Evolutionary conservation across 2,329 filamentous ascomycete genomes (phyloP).

Genomic region (Chaetomium olivaceum): DNA sequence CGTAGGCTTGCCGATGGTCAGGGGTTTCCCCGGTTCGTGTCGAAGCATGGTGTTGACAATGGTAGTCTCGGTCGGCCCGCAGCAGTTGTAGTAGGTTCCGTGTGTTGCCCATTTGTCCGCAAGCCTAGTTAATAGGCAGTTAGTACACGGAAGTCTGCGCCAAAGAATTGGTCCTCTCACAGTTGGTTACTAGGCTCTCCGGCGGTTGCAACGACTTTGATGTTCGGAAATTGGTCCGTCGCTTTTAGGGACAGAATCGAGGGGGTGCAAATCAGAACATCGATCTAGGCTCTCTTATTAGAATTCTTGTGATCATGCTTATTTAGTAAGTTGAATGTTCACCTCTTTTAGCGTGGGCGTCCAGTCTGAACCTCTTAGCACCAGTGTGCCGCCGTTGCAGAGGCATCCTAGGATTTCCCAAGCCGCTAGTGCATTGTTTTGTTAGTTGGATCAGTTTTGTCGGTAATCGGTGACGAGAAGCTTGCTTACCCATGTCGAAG

Average conservation of each 20-base stretch:
- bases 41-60: constrained; percentile 59
- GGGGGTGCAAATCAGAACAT: constrained; percentile 57
- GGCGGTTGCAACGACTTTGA: constrained; percentile 55
- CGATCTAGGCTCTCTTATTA: constrained; percentile 44
- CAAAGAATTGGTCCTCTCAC: neutral
- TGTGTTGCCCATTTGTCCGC: constrained; percentile 57
- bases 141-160: neutral
- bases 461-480: neutral
- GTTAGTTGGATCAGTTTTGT: constrained; percentile 31
- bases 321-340: constrained; percentile 37
- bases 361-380: constrained; percentile 48
- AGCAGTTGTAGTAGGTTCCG: constrained; percentile 56
- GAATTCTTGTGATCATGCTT: constrained; percentile 31
- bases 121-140: constrained; percentile 34
- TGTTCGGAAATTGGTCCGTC: constrained; percentile 50
- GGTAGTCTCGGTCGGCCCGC: constrained; percentile 61
- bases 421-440: constrained; percentile 42
- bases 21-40: constrained; percentile 47
- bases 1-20: constrained; percentile 57
- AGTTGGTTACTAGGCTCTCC: constrained; percentile 46
- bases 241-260: constrained; percentile 50
- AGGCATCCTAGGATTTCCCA: constrained; percentile 61
- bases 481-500: constrained; percentile 59
- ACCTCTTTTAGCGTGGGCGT: neutral
- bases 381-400: constrained; percentile 58